phyloP scores from a whole-genome alignment of 192 early-diverging fungal genomes.

The Coemansia sp. region DNA sequence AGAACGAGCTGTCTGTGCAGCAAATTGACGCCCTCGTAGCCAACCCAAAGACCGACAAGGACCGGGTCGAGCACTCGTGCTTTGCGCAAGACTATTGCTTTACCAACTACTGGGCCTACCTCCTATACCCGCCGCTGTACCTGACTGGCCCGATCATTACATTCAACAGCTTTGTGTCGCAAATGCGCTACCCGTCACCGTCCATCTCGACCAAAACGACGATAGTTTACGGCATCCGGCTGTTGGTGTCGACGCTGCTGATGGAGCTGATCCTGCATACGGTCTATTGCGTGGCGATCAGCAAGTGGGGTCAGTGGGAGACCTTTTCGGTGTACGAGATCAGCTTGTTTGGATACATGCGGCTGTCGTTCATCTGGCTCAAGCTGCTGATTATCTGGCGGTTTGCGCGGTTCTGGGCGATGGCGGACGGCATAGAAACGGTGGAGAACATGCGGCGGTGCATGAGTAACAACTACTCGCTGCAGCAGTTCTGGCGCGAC shows the following conservation, averaged over 20 bases:
- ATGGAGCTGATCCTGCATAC: conserved; percentile 93
- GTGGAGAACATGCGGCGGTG: conserved; percentile 97
- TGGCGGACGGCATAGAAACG: conserved; percentile 87
- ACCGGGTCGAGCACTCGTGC: conserved; percentile 62
- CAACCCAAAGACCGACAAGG: conserved; percentile 55
- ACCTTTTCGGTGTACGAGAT: conserved; percentile 81
- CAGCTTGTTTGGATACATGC: conserved; percentile 86
- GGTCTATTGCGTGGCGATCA: conserved; percentile 90
- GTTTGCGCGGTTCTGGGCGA: conserved; percentile 95
- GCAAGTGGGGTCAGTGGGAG: conserved; percentile 84
- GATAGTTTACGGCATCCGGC: conserved; percentile 68
- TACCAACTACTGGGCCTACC: conserved; percentile 76
- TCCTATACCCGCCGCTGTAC: conserved; percentile 91
- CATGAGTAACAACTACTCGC: conserved; percentile 96
- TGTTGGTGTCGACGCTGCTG: conserved; percentile 62
- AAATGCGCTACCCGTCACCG: conserved; percentile 65
- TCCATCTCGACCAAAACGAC: conserved; percentile 9
- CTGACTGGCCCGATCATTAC: conserved; percentile 95
- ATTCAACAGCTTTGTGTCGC: conserved; percentile 90
- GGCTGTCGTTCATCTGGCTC: conserved; percentile 92
- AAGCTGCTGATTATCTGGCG: conserved; percentile 97
- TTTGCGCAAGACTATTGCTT: conserved; percentile 74
- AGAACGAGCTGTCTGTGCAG: conserved; percentile 18
- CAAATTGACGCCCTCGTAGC: conserved; percentile 16
- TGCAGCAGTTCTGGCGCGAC: conserved; percentile 91